Evolutionary conservation across 371 early-diverging fungal genomes (phyloP), one percentile per base, ranked within the genome.

Genomic region (Paraphysoderma sedebokerense): DNA sequence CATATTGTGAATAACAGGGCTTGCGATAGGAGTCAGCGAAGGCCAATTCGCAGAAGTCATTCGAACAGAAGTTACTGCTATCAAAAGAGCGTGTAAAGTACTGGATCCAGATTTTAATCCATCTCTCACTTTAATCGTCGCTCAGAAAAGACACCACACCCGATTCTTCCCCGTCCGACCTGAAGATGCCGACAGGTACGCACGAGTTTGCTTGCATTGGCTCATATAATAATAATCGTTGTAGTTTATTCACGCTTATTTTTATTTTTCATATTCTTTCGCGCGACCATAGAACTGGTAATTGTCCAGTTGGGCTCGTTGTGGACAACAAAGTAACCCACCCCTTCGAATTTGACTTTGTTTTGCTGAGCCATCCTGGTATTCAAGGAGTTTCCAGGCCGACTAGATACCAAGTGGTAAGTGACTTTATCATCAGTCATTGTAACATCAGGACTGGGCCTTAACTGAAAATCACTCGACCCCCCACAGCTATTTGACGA

Each of bases 141-240:
- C 89, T 5, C 92, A 96, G 57, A 97, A 98, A 63, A 78, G 97
- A 24, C 98, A 98, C 59, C 89, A 92, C 54, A 81, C 89, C 20
- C 68, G 92, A 12, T 93, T 98, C 68, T 86, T 89, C 74, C 82
- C 87, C 1, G 70, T 78, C 19, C 65, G 72, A 11, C 62, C 60
- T 30, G 67, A 72, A 32, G 74, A 79, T 33, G 61, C 66, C 3
- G 72, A 74, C 36, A 19, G 52, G n/a, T 20, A 26, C 36, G 7
- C 51, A 28, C 0, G n/a, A n/a, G n/a, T n/a, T n/a, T n/a, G n/a
- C n/a, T n/a, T n/a, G n/a, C n/a, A n/a, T n/a, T n/a, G n/a, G n/a
- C n/a, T n/a, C n/a, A n/a, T n/a, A n/a, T n/a, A n/a, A n/a, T n/a
- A n/a, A n/a, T n/a, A n/a, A n/a, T n/a, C n/a, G n/a, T n/a, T n/a